Evolutionary conservation across 495 filamentous ascomycete genomes (phyloP).

Genomic region (Rhizodiscina lignyota): DNA sequence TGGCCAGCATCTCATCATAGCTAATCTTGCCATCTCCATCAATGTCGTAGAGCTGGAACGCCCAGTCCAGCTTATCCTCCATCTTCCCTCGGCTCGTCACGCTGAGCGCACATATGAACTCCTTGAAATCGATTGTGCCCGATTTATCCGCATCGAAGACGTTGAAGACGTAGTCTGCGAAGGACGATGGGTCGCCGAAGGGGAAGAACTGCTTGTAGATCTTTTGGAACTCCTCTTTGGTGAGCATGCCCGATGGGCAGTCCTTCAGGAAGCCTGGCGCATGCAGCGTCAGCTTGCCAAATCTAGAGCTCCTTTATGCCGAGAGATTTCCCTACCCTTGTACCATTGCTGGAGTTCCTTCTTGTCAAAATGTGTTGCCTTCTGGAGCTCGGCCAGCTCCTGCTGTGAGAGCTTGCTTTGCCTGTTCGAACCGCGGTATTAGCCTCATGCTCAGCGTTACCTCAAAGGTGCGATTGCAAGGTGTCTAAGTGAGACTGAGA

Average conservation of each 20-base stretch:
- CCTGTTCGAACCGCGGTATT: too few relatives aligned
- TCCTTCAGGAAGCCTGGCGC: slow-evolving; percentile 85
- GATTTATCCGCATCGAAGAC: slow-evolving; percentile 96
- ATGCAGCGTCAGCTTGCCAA: background rate
- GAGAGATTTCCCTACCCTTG: slow-evolving; percentile 47
- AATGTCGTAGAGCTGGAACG: slow-evolving; percentile 98
- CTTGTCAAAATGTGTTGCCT: slow-evolving; percentile 96
- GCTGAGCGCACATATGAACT: slow-evolving; percentile 96
- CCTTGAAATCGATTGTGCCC: slow-evolving; percentile 97
- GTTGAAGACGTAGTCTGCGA: slow-evolving; percentile 98
- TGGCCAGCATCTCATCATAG: slow-evolving; percentile 96
- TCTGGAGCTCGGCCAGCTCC: slow-evolving; percentile 87
- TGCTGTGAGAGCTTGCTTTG: slow-evolving; percentile 75
- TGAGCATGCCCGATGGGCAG: slow-evolving; percentile 89
- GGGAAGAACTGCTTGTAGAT: slow-evolving; percentile 99
- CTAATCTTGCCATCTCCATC: slow-evolving; percentile 97
- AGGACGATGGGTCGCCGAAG: slow-evolving; percentile 90
- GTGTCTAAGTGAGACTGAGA: too few relatives aligned
- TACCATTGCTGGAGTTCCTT: slow-evolving; percentile 99
- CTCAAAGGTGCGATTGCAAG: background rate
- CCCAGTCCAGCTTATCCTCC: slow-evolving; percentile 99
- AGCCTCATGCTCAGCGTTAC: background rate
- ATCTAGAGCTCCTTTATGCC: too few relatives aligned
- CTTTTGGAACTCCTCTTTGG: slow-evolving; percentile 97
- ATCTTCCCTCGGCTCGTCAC: slow-evolving; percentile 95